Conservation (phyloP, 257 asterid species). For the Ilex aquifolium region DNA sequence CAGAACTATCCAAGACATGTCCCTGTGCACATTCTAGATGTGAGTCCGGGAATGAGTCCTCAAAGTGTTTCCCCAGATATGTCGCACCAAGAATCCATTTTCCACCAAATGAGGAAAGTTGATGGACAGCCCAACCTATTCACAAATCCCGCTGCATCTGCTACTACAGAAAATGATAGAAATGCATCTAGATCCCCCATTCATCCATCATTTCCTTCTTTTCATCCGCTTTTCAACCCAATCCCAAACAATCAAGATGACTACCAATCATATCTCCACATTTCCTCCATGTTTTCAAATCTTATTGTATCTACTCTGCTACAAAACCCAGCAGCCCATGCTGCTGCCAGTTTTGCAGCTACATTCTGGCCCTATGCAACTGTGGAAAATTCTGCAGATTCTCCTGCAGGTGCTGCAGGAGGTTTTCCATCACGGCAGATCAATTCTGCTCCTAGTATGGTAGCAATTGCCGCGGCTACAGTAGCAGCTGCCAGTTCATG, state of each 20-base stretch:
- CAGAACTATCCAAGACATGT: conserved; percentile 69
- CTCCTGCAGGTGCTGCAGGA: conserved; percentile 28
- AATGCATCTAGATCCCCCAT: conserved; percentile 45
- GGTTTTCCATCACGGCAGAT: conserved; percentile 35
- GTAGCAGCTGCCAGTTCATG: conserved; percentile 97
- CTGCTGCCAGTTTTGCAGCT: conserved; percentile 89
- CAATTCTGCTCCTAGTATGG: conserved; percentile 57
- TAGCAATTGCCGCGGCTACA: conserved; percentile 87
- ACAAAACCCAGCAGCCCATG: conserved; percentile 89
- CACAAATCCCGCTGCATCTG: conserved; percentile 42
- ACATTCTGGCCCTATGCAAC: conserved; percentile 61
- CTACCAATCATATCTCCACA: conserved; percentile 51
- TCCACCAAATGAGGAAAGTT: conserved; percentile 40
- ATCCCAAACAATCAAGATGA: conserved; percentile 51
- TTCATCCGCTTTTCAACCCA: conserved; percentile 56
- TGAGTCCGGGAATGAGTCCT: conserved; percentile 36
- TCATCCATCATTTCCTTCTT: conserved; percentile 54
- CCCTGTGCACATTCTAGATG: conserved; percentile 87
- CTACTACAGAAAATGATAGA: conserved; percentile 40
- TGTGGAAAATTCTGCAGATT: conserved; percentile 37
- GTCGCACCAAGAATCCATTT: conserved; percentile 29
- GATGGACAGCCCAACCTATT: conserved; percentile 36
- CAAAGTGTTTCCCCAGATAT: conserved; percentile 28
- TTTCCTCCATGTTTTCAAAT: conserved; percentile 67
- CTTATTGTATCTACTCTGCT: conserved; percentile 66